Evolutionary conservation across 768 basidiomycete genomes (phyloP), one percentile per base, ranked within the genome.

Genomic region (Agrocybe chaxingu): DNA sequence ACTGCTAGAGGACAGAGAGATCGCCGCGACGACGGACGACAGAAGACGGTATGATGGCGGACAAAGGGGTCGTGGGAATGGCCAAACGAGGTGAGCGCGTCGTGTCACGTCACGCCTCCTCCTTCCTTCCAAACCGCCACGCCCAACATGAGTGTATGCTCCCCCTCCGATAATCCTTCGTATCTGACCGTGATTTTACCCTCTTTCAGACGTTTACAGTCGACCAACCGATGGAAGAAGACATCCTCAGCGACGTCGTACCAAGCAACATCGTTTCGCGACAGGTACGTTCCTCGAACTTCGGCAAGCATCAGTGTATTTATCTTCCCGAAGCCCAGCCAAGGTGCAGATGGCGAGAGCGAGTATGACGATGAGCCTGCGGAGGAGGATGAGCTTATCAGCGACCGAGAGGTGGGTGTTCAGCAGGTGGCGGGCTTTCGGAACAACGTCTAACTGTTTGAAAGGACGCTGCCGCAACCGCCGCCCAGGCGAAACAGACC

Each of bases 251-350:
- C 61, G 93, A 96, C 66, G 81, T 95, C 50, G 85, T 96, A 7
- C 93, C 93, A 2, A 89, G 86, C 65, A 91, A 92, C 64, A 92
- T 95, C 55, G 85, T 94, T 41, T 94, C 92, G 48, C 82, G 93
- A 61, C 88, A 91, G 74, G 92, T 87, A 60, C 51, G 76, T 36
- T 1, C 42, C 11, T 11, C 40, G 0, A 46, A 49, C 49, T 47
- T 35, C 51, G 35, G 31, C 12, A 11, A 18, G 8, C 13, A 39
- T 24, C 35, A 16, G n/a, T 46, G 12, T 8, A 56, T 45, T 48
- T 47, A 48, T 38, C 49, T 52, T 43, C 36, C 44, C 47, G 40
- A 51, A 74, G 76, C 69, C 73, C 40, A 91, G 88, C 57, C 84
- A 86, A 58, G 82, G 87, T 0, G 81, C 71, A 0, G 86, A 89